phyloP scores from a whole-genome alignment of 352 stramenopile species.

The Phytopythium chamaehyphon region DNA sequence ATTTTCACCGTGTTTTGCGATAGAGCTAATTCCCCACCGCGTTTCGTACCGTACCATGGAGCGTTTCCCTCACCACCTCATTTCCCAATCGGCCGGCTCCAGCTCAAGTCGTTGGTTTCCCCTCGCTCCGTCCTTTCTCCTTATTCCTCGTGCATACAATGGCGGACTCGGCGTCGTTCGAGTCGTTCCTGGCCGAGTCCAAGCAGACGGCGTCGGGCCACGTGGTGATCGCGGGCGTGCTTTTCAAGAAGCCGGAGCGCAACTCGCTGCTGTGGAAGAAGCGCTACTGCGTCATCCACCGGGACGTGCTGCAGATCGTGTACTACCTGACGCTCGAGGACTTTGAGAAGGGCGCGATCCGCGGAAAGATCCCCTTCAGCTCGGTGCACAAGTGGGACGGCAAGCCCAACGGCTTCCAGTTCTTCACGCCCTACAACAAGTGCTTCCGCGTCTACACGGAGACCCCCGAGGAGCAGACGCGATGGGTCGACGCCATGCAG shows the following conservation, averaged over 20 bases:
- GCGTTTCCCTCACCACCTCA: too few relatives aligned
- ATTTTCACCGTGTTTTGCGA: too few relatives aligned
- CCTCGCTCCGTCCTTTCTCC: neutral
- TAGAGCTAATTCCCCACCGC: too few relatives aligned
- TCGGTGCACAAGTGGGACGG: conserved; percentile 83
- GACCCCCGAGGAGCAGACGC: conserved; percentile 52
- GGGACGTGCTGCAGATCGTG: conserved; percentile 66
- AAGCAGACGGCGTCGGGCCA: conserved; percentile 37
- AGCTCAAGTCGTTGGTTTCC: neutral
- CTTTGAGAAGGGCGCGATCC: conserved; percentile 68
- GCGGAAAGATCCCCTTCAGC: conserved; percentile 77
- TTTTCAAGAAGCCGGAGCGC: conserved; percentile 84
- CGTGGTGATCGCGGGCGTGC: conserved; percentile 56
- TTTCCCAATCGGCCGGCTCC: too few relatives aligned
- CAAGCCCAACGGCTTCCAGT: conserved; percentile 85
- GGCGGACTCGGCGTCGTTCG: conserved; percentile 33
- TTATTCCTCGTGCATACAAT: conserved; percentile 1
- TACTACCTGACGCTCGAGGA: conserved; percentile 75
- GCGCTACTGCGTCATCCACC: conserved; percentile 81
- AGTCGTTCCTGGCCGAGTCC: conserved; percentile 53
- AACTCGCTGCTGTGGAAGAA: conserved; percentile 87
- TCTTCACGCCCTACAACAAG: conserved; percentile 82
- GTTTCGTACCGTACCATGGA: too few relatives aligned
- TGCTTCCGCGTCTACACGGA: conserved; percentile 86
- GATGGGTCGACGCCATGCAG: conserved; percentile 76